Conservation (phyloP, 1,284 basidiomycete genomes). For the Mycena citricolor region DNA sequence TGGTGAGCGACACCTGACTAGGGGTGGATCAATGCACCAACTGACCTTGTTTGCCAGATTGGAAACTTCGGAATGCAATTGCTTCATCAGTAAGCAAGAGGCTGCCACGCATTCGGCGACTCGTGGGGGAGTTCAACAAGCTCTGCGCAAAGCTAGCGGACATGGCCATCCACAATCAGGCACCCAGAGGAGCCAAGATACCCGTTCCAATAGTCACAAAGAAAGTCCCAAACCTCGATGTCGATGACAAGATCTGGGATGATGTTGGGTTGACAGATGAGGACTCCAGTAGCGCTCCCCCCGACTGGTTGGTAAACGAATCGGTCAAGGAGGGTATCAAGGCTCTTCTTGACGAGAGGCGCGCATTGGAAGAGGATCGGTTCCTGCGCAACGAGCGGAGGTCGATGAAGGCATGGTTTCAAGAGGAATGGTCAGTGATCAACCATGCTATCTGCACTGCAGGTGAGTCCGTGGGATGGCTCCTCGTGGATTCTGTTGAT, state of each 20-base stretch:
- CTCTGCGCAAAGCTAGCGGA: constrained; percentile 11
- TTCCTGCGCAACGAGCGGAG: constrained; percentile 12
- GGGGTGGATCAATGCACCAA: too few relatives aligned
- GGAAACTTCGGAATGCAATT: too few relatives aligned
- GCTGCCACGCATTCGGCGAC: too few relatives aligned
- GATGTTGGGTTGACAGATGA: constrained; percentile 23
- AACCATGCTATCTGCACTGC: neutral
- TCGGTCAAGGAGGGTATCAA: constrained; percentile 19
- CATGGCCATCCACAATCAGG: constrained; percentile 11
- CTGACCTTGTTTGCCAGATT: too few relatives aligned
- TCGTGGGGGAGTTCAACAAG: constrained; percentile 23
- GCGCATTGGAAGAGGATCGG: constrained; percentile 21
- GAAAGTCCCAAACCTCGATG: constrained; percentile 21
- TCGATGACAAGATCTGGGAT: constrained; percentile 27
- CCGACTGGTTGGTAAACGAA: constrained; percentile 15
- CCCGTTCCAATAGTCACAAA: constrained; percentile 15
- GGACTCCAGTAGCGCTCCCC: constrained; percentile 5
- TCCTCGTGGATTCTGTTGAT: too few relatives aligned
- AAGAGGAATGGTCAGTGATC: constrained; percentile 10
- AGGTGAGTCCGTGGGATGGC: too few relatives aligned
- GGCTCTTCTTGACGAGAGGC: constrained; percentile 14
- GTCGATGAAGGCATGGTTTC: constrained; percentile 22
- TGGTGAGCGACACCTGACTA: too few relatives aligned
- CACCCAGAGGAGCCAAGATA: constrained; percentile 17
- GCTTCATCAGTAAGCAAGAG: too few relatives aligned